These are phyloP conservation scores for Monilinia vaccinii-corymbosi DNA, from an alignment of 2,329 filamentous ascomycete genomes.

Conservation along the genomic window DNA sequence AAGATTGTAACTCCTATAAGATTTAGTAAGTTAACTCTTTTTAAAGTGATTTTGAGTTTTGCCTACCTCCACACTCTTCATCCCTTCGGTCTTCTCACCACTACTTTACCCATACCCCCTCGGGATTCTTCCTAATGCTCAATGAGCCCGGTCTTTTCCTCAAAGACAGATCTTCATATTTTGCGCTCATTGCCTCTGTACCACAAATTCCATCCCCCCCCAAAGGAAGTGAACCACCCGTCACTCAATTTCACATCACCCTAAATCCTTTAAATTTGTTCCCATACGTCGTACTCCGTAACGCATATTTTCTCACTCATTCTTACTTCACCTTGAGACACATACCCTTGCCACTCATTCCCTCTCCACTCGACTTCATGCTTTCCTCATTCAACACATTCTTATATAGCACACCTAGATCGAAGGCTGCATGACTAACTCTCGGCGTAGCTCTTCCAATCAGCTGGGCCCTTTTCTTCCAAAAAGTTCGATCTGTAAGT, in stretches of 20 bases:
- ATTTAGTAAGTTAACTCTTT: neutral
- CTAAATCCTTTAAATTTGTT: neutral
- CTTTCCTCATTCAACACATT: neutral
- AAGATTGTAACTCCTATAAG: neutral
- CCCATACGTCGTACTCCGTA: neutral
- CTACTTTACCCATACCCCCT: neutral
- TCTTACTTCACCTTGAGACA: neutral
- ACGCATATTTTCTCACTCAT: neutral
- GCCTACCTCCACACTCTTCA: neutral
- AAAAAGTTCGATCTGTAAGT: neutral
- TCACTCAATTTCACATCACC: neutral
- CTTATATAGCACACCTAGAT: neutral
- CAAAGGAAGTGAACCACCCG: neutral
- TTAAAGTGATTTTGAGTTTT: neutral
- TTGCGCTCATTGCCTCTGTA: neutral
- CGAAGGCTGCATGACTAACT: neutral
- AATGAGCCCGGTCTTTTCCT: neutral
- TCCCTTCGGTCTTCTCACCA: neutral
- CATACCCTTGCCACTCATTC: neutral
- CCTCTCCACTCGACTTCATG: neutral
- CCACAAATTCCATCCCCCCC: neutral
- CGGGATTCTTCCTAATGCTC: too few species aligned
- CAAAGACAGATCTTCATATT: neutral
- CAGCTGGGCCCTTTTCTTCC: neutral
- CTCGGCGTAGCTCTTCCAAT: neutral